These are phyloP conservation scores for Zoysia japonica DNA, from an alignment of 176 grass and related monocot species.

Conservation along the genomic window DNA sequence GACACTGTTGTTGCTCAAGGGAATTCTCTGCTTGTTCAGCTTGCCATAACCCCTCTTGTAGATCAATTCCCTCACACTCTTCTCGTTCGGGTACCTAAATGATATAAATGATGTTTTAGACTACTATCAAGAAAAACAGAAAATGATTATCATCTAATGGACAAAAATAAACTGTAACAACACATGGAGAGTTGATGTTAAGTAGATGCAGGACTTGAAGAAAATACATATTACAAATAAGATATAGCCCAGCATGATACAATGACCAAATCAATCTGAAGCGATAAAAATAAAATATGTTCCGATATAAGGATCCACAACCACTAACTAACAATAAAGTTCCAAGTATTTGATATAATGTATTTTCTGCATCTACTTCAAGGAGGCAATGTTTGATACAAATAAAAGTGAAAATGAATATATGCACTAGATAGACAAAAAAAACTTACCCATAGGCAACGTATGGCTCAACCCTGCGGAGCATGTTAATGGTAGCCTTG, in stretches of 20 bases:
- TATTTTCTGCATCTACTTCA: no score
- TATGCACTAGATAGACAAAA: no score
- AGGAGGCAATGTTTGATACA: neutral
- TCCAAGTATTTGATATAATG: neutral
- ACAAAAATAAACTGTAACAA: neutral
- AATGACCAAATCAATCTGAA: neutral
- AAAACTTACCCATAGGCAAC: slow-evolving; percentile 81
- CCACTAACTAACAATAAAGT: neutral
- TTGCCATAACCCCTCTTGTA: slow-evolving; percentile 93
- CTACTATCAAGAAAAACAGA: no score
- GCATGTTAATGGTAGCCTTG: slow-evolving; percentile 94
- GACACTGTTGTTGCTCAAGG: slow-evolving; percentile 67
- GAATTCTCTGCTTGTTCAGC: slow-evolving; percentile 81
- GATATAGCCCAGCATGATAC: neutral
- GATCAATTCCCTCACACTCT: slow-evolving; percentile 83
- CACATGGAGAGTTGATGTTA: neutral
- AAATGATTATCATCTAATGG: neutral
- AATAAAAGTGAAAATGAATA: no score
- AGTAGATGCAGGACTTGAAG: neutral
- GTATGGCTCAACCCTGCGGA: slow-evolving; percentile 89
- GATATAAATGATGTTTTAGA: neutral
- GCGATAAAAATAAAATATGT: no score
- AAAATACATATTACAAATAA: neutral
- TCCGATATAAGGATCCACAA: neutral
- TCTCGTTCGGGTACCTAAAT: slow-evolving; percentile 87